Evolutionary conservation across 2,329 filamentous ascomycete genomes (phyloP).

Genomic region (Apiospora arundinis): DNA sequence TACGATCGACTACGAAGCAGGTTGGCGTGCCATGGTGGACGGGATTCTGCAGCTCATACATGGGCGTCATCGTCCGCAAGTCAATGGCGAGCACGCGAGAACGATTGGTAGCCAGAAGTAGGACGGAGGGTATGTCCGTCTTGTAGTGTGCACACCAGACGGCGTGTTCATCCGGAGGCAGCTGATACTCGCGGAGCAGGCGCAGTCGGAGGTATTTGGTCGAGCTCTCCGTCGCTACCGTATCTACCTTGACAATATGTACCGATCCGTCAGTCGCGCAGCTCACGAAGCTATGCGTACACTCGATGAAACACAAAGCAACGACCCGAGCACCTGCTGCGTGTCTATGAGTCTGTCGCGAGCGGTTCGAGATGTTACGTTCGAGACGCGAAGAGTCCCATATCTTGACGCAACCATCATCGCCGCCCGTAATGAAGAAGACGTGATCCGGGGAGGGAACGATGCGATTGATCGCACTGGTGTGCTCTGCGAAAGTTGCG

Average conservation of each 20-base stretch:
- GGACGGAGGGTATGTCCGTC: slow-evolving; percentile 78
- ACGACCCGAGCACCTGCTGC: slow-evolving; percentile 74
- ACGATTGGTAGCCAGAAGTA: slow-evolving; percentile 85
- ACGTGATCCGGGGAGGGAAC: slow-evolving; percentile 85
- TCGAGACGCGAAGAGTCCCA: slow-evolving; percentile 94
- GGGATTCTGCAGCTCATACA: slow-evolving; percentile 85
- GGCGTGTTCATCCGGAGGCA: slow-evolving; percentile 76
- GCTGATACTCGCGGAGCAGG: slow-evolving; percentile 79
- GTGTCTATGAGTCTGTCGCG: slow-evolving; percentile 85
- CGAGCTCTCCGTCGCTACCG: slow-evolving; percentile 52
- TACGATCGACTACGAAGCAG: slow-evolving; percentile 86
- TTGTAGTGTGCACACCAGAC: slow-evolving; percentile 95
- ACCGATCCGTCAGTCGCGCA: slow-evolving; percentile 90
- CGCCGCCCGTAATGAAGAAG: slow-evolving; percentile 93
- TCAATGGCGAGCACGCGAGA: slow-evolving; percentile 86
- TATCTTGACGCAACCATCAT: slow-evolving; percentile 88
- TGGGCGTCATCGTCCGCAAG: slow-evolving; percentile 80
- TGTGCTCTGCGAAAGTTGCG: slow-evolving; percentile 88
- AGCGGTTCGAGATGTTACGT: slow-evolving; percentile 86
- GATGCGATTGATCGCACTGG: slow-evolving; percentile 80
- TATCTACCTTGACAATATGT: slow-evolving; percentile 83
- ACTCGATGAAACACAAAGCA: slow-evolving; percentile 88
- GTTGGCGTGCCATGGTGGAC: slow-evolving; percentile 91
- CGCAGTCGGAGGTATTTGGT: slow-evolving; percentile 80
- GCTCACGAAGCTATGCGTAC: slow-evolving; percentile 91